These are phyloP conservation scores for Microcyclosporella mali DNA, from an alignment of 2,329 filamentous ascomycete genomes.

Conservation along the genomic window DNA sequence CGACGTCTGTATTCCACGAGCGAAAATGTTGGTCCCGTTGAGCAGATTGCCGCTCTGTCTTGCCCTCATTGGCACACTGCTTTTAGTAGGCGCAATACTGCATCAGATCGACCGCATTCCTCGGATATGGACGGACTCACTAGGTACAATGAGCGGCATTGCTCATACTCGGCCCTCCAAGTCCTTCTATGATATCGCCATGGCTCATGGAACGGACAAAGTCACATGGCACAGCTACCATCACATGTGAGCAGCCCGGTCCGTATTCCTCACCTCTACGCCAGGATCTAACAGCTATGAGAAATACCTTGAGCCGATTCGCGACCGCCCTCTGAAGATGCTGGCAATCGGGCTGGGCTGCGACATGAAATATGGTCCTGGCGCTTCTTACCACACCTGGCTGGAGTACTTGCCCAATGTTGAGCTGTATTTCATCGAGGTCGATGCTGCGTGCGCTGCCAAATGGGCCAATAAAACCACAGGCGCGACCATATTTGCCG, in stretches of 20 bases:
- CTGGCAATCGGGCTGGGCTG: conserved; percentile 41
- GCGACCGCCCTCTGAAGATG: conserved; percentile 34
- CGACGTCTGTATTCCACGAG: too few species aligned
- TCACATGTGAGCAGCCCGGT: conserved; percentile 24
- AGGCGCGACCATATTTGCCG: conserved; percentile 36
- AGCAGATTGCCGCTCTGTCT: conserved; percentile 13
- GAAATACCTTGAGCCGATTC: conserved; percentile 32
- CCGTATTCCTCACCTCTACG: neutral
- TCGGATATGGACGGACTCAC: neutral
- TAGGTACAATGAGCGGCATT: neutral
- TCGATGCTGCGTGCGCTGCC: conserved; percentile 33
- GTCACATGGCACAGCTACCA: conserved; percentile 38
- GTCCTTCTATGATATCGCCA: conserved; percentile 33
- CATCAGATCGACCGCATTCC: conserved; percentile 10
- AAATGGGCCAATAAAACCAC: conserved; percentile 33
- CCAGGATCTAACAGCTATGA: conserved; percentile 27
- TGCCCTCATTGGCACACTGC: conserved; percentile 9
- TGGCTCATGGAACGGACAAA: conserved; percentile 37
- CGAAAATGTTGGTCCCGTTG: conserved; percentile 8
- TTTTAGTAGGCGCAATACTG: conserved; percentile 10
- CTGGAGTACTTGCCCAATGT: conserved; percentile 37
- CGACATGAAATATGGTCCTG: conserved; percentile 35
- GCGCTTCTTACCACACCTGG: conserved; percentile 38
- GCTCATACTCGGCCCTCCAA: neutral
- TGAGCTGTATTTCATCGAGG: conserved; percentile 41